Percentiles rank a stretch among this genome's conserved stretches.
These are phyloP conservation scores for Fusarium piperis DNA, from an alignment of 2,329 filamentous ascomycete species.

Conservation along the genomic window DNA sequence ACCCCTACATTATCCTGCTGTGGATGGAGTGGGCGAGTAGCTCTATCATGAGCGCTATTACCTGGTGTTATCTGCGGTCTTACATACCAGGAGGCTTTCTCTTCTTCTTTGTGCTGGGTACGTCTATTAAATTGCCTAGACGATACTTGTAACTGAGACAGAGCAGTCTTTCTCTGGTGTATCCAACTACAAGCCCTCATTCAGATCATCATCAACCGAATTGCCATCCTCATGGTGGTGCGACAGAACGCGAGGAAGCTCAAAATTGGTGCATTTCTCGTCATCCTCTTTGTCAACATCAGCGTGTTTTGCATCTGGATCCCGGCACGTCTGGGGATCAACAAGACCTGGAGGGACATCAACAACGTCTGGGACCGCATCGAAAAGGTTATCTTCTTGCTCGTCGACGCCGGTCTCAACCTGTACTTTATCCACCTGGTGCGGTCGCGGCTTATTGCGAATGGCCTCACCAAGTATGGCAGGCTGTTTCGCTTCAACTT, in stretches of 20 bases:
- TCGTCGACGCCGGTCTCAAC: constrained; percentile 61
- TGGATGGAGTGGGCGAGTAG: constrained; percentile 41
- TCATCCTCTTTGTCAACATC: constrained; percentile 61
- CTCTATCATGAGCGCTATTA: constrained; percentile 40
- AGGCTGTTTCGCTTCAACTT: constrained; percentile 52
- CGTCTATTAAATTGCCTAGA: neutral
- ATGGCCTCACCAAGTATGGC: constrained; percentile 60
- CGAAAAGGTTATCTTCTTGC: constrained; percentile 61
- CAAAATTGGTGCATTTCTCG: constrained; percentile 54
- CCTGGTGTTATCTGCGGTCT: constrained; percentile 38
- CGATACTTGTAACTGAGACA: neutral
- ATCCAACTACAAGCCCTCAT: constrained; percentile 61
- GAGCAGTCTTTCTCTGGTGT: constrained; percentile 47
- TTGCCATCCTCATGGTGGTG: constrained; percentile 58
- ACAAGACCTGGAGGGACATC: constrained; percentile 51
- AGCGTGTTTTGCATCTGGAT: constrained; percentile 65
- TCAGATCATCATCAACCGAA: constrained; percentile 66
- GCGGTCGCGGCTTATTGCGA: constrained; percentile 55
- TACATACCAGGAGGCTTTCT: constrained; percentile 40
- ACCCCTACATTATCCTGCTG: constrained; percentile 36
- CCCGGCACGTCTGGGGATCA: constrained; percentile 58
- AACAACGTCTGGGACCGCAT: constrained; percentile 64
- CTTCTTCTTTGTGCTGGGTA: constrained; percentile 39
- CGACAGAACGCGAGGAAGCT: constrained; percentile 49
- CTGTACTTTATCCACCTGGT: constrained; percentile 61